Conservation (phyloP, 352 stramenopile species). For the Globisporangium splendens region DNA sequence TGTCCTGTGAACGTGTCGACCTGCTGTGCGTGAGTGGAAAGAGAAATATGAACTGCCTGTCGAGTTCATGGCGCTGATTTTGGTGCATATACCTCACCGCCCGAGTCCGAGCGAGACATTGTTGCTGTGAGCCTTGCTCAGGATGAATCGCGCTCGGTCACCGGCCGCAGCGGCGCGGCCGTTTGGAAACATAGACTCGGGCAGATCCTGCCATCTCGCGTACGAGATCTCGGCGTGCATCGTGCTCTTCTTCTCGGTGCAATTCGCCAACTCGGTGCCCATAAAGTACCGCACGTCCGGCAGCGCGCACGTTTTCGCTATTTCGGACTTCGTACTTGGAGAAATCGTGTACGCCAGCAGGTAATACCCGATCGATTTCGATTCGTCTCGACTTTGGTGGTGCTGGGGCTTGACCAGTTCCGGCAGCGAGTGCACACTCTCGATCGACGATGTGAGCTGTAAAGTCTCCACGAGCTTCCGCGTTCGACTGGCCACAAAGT, state of each 20-base stretch:
- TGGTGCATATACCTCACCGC: slow-evolving; percentile 20
- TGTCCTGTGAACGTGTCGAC: neutral
- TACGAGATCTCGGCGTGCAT: slow-evolving; percentile 68
- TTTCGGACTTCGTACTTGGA: slow-evolving; percentile 20
- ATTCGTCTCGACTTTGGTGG: slow-evolving; percentile 2
- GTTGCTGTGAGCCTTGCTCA: slow-evolving; percentile 65
- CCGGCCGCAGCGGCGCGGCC: slow-evolving; percentile 56
- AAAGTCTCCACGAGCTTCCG: slow-evolving; percentile 83
- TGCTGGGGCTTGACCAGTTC: slow-evolving; percentile 46
- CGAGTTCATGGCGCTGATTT: neutral
- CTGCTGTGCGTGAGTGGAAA: neutral
- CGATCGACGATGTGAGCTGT: slow-evolving; percentile 57
- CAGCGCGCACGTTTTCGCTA: slow-evolving; percentile 39
- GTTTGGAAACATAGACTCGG: slow-evolving; percentile 53
- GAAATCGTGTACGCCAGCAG: slow-evolving; percentile 66
- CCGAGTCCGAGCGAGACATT: slow-evolving; percentile 52
- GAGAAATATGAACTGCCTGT: neutral
- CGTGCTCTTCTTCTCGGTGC: slow-evolving; percentile 44
- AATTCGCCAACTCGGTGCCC: slow-evolving; percentile 64
- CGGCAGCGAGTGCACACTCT: slow-evolving; percentile 67
- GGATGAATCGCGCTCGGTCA: slow-evolving; percentile 75
- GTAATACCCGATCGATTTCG: slow-evolving; percentile 43
- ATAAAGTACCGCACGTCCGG: slow-evolving; percentile 76
- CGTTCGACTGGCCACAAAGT: slow-evolving; percentile 78
- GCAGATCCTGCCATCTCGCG: slow-evolving; percentile 66